Percentiles rank a stretch among this genome's conserved stretches.
These are phyloP conservation scores for Durio zibethinus DNA, from an alignment of 345 rosid genomes.

Conservation along the genomic window DNA sequence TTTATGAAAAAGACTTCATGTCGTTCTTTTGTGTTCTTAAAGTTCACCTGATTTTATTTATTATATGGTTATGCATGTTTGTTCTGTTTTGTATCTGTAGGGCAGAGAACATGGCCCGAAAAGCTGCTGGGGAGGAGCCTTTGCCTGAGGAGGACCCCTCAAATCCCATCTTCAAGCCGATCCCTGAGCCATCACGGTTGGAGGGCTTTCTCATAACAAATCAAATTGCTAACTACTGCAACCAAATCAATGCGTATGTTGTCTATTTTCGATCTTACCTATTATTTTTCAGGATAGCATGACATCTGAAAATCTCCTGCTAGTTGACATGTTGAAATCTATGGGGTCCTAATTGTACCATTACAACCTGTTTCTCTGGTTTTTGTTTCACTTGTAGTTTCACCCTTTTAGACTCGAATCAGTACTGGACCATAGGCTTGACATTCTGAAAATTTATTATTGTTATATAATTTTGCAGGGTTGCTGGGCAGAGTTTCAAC, in stretches of 20 bases:
- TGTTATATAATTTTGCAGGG: slow-evolving; percentile 47
- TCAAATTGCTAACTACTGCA: slow-evolving; percentile 89
- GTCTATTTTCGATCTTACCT: background rate
- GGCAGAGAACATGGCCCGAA: slow-evolving; percentile 85
- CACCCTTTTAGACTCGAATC: background rate
- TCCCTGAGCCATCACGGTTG: slow-evolving; percentile 89
- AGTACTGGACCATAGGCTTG: background rate
- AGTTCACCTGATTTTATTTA: background rate
- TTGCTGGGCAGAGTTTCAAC: slow-evolving; percentile 91
- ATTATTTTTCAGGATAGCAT: background rate
- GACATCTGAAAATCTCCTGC: background rate
- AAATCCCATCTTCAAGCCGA: slow-evolving; percentile 86
- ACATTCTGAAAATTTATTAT: background rate
- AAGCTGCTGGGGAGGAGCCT: slow-evolving; percentile 87
- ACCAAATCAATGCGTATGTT: slow-evolving; percentile 92
- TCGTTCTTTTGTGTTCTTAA: background rate
- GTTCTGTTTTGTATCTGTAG: slow-evolving; percentile 34
- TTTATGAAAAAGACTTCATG: background rate
- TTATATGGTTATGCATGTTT: background rate
- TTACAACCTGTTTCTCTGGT: background rate
- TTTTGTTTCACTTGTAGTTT: background rate
- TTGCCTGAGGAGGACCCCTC: slow-evolving; percentile 96
- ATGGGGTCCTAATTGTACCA: background rate
- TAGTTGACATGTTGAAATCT: background rate
- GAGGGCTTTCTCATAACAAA: slow-evolving; percentile 95